Evolutionary conservation across 129 eudicot species (phyloP).

Genomic region (Flaveria linearis): DNA sequence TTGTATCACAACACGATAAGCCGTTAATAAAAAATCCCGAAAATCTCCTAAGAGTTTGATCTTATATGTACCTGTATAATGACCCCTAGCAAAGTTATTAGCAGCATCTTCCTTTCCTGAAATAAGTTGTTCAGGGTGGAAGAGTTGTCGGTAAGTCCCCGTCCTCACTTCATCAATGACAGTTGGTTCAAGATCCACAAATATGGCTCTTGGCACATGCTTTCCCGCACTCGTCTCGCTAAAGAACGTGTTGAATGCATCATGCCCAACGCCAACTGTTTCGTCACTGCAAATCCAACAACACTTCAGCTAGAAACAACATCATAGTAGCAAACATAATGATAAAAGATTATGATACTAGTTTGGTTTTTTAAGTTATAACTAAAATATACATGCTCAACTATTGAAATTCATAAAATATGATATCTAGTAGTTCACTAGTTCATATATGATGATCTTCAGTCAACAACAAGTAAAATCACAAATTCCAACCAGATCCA

Average conservation of each 20-base stretch:
- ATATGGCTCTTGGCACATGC: slow-evolving; percentile 91
- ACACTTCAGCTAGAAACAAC: slow-evolving; percentile 18
- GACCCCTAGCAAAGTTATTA: slow-evolving; percentile 95
- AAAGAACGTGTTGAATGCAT: slow-evolving; percentile 96
- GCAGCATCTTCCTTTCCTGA: slow-evolving; percentile 99
- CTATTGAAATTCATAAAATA: not conserved
- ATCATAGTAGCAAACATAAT: slow-evolving; percentile 5
- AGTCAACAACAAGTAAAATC: slow-evolving; percentile 16
- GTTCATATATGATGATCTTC: slow-evolving; percentile 13
- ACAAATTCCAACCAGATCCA: slow-evolving; percentile 14
- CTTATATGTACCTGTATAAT: slow-evolving; percentile 65
- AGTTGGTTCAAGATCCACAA: slow-evolving; percentile 95
- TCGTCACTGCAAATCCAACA: slow-evolving; percentile 57
- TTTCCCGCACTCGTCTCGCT: slow-evolving; percentile 94
- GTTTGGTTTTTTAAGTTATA: not conserved
- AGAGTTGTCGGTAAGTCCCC: slow-evolving; percentile 84
- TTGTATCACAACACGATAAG: not conserved
- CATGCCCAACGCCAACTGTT: slow-evolving; percentile 71
- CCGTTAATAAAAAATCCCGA: not conserved
- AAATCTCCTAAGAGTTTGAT: not conserved
- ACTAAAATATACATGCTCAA: not conserved
- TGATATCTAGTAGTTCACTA: not conserved
- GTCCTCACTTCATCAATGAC: slow-evolving; percentile 94
- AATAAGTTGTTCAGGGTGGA: slow-evolving; percentile 95
- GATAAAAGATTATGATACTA: not conserved